Evolutionary conservation across 495 filamentous ascomycete genomes (phyloP).

Genomic region (Penicillium cinerascens): DNA sequence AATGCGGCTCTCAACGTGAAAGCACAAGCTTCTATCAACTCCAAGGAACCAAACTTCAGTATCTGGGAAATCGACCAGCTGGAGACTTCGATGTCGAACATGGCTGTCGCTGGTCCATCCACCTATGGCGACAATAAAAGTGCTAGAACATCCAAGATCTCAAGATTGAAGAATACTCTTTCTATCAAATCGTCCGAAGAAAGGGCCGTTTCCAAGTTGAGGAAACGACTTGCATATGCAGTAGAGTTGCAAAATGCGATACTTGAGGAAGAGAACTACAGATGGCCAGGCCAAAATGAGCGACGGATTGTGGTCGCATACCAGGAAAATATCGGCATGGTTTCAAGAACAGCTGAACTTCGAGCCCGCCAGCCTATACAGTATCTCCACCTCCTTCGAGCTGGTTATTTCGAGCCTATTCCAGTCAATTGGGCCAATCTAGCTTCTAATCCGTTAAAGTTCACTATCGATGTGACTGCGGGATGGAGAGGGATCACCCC

Average conservation of each 20-base stretch:
- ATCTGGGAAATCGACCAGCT: slow-evolving; percentile 34
- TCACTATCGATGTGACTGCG: slow-evolving; percentile 38
- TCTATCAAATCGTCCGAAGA: slow-evolving; percentile 37
- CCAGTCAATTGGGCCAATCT: slow-evolving; percentile 40
- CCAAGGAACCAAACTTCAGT: slow-evolving; percentile 32
- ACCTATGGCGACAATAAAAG: slow-evolving; percentile 9
- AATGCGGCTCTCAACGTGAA: slow-evolving; percentile 33
- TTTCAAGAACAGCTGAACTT: slow-evolving; percentile 34
- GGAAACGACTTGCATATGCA: slow-evolving; percentile 23
- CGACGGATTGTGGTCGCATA: slow-evolving; percentile 37
- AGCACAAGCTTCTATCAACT: slow-evolving; percentile 34
- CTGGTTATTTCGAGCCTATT: slow-evolving; percentile 50
- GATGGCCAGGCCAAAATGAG: slow-evolving; percentile 41
- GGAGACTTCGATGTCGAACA: slow-evolving; percentile 23
- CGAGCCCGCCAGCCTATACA: slow-evolving; percentile 35
- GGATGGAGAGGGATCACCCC: slow-evolving; percentile 50
- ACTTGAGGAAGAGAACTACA: slow-evolving; percentile 36
- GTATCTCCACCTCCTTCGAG: slow-evolving; percentile 45
- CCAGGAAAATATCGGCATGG: slow-evolving; percentile 42
- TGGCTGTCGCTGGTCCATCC: slow-evolving; percentile 14
- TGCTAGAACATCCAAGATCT: slow-evolving; percentile 28
- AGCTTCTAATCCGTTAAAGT: slow-evolving; percentile 42
- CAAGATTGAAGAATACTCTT: slow-evolving; percentile 34
- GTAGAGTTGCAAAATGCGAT: too few relatives aligned
- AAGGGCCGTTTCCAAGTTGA: slow-evolving; percentile 19